Evolutionary conservation across 2,329 filamentous ascomycete species (phyloP), one percentile per base, ranked within the genome.

Genomic region (Thelonectria rubi): DNA sequence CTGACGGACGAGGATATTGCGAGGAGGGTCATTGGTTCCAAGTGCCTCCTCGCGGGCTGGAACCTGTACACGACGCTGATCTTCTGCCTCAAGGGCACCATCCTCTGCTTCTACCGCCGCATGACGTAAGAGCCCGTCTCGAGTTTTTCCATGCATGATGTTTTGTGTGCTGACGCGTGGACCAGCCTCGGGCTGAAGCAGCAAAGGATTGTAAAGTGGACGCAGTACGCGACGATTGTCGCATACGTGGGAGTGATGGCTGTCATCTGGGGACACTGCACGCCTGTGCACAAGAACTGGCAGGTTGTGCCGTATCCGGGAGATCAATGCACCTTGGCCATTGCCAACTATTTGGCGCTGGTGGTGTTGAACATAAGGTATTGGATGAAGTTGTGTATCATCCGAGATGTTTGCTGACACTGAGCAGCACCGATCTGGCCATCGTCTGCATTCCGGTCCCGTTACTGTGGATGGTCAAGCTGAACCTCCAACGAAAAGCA

Each of bases 21-120:
- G 1, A 69, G 62, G 30, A 62, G 74, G 1, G 71, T 71, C 17
- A 69, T 74, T 37, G 79, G 79, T 2, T 78, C 66, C 4, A 76
- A 76, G 14, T 74, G 70, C 52, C 69, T 76, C 20, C 54, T 76
- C 42, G 73, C 75, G 2, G 77, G 77, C 11, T 81, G 79, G 79
- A 73, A 74, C 46, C 74, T 76, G 53, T 81, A 81, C 56, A 72
- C 78, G 7, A 76, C 75, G 5, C 65, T 81, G 15, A 80, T 81
- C 17, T 81, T 79, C 77, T 66, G 73, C 48, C 69, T 81, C 21
- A 81, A 81, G 60, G 77, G 73, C 5, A 77, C 76, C 62, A 78
- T 80, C 67, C 65, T 81, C n/a, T 80, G 75, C 60, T 78, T 80
- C 58, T 80, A 78, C 62, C 71, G 74, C 48, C 74, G 79, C 43